Evolutionary conservation across 495 filamentous ascomycete species (phyloP).

Genomic region (Pyrenopolyporus hunteri): DNA sequence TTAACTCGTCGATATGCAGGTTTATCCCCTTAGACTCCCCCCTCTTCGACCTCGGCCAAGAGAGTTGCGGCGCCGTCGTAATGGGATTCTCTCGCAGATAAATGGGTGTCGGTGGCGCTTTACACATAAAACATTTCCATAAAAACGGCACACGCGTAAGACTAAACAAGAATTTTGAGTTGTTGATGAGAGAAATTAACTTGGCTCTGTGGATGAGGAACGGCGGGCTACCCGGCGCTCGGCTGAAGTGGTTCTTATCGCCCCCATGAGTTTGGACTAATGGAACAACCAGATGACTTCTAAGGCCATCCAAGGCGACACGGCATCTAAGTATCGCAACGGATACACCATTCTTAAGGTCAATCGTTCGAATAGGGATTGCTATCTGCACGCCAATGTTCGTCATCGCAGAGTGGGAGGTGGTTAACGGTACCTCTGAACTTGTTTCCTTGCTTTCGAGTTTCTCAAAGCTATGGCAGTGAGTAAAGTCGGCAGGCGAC

Average conservation of each 20-base stretch:
- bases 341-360: slow-evolving; percentile 2
- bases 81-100: not conserved
- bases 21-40: not conserved
- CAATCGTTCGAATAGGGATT: slow-evolving; percentile 12
- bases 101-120: slow-evolving; percentile 9
- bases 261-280: slow-evolving; percentile 12
- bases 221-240: slow-evolving; percentile 14
- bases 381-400: slow-evolving; percentile 17
- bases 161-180: not conserved
- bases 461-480: slow-evolving; percentile 14
- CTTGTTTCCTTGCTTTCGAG: slow-evolving; percentile 12
- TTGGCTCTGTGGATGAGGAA: slow-evolving; percentile 13
- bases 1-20: slow-evolving; percentile 5
- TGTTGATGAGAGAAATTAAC: slow-evolving; percentile 3
- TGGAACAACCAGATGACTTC: slow-evolving; percentile 12
- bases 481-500: slow-evolving; percentile 14
- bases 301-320: not conserved
- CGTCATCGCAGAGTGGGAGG: slow-evolving; percentile 18
- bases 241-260: slow-evolving; percentile 14
- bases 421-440: slow-evolving; percentile 8
- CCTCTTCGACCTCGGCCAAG: slow-evolving; percentile 5
- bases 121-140: slow-evolving; percentile 5
- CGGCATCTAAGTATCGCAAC: slow-evolving; percentile 14
- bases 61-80: not conserved
- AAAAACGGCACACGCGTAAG: slow-evolving; percentile 4